Evolutionary conservation across 1,284 basidiomycete species (phyloP).

Genomic region (Ganoderma sinense): DNA sequence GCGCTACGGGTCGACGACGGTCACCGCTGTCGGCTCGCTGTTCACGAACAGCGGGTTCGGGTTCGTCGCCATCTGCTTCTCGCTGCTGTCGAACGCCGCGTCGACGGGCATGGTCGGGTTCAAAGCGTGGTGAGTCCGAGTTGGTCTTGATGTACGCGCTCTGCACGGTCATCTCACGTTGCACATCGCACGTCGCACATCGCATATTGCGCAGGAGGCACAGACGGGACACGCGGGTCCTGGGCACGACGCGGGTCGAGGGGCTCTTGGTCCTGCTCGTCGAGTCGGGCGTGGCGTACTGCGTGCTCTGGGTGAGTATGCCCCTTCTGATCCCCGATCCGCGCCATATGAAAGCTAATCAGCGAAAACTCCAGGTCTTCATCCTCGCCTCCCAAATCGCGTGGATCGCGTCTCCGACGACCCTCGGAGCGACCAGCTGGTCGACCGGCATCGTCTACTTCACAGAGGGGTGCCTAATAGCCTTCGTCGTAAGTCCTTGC

Average conservation of each 20-base stretch:
- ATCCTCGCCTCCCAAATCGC: background rate
- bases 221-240: background rate
- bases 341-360: background rate
- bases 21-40: constrained; percentile 1
- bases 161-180: background rate
- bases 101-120: background rate
- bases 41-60: constrained; percentile 3
- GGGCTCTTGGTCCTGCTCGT: background rate
- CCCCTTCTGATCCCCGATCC: background rate
- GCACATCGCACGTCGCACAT: no score
- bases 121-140: background rate
- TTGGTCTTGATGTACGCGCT: background rate
- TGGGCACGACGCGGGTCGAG: background rate
- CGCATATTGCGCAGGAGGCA: background rate
- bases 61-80: background rate
- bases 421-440: background rate
- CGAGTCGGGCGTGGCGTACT: background rate
- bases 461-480: background rate
- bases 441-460: background rate
- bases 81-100: background rate
- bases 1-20: background rate
- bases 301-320: background rate
- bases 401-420: background rate
- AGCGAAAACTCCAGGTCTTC: background rate
- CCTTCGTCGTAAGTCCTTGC: background rate